Percentiles rank a stretch among this genome's conserved stretches.
Evolutionary conservation across 2,329 filamentous ascomycete genomes (phyloP).

Genomic region (Acrodontium crateriforme): DNA sequence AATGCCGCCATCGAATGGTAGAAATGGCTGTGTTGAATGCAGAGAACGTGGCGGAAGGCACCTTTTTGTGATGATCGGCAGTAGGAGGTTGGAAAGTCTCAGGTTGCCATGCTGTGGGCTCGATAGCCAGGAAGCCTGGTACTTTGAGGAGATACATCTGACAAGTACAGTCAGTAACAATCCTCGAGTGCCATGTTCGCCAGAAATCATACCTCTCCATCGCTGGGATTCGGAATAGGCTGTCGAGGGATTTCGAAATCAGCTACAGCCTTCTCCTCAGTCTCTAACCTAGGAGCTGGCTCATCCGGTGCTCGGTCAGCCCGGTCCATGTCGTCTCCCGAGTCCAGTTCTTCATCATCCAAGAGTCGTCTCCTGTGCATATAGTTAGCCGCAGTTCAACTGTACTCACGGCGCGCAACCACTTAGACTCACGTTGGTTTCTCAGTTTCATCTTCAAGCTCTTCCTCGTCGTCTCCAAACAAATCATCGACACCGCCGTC

Average conservation of each 20-base stretch:
- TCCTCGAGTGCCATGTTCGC: background rate
- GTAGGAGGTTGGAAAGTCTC: constrained; percentile 52
- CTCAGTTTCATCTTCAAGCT: constrained; percentile 9
- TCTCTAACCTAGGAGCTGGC: constrained; percentile 30
- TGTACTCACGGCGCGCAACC: background rate
- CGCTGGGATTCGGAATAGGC: constrained; percentile 53
- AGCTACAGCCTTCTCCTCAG: constrained; percentile 39
- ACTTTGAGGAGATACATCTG: constrained; percentile 58
- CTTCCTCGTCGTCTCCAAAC: constrained; percentile 30
- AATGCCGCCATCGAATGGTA: constrained; percentile 55
- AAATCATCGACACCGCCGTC: constrained; percentile 30
- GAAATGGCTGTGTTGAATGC: constrained; percentile 52
- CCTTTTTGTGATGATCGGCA: constrained; percentile 40
- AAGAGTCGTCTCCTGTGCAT: constrained; percentile 21
- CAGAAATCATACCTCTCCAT: constrained; percentile 45
- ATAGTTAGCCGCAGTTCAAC: background rate
- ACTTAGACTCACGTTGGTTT: constrained; percentile 13
- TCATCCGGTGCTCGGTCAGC: constrained; percentile 45
- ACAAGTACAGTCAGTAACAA: constrained; percentile 1
- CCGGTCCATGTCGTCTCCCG: constrained; percentile 48
- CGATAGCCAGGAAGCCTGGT: constrained; percentile 57
- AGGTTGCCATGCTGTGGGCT: constrained; percentile 52
- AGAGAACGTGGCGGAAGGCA: constrained; percentile 37
- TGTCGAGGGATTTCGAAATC: constrained; percentile 55
- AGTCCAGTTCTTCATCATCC: constrained; percentile 49